Evolutionary conservation across 2,329 filamentous ascomycete species (phyloP).

Genomic region (Cordyceps militaris): DNA sequence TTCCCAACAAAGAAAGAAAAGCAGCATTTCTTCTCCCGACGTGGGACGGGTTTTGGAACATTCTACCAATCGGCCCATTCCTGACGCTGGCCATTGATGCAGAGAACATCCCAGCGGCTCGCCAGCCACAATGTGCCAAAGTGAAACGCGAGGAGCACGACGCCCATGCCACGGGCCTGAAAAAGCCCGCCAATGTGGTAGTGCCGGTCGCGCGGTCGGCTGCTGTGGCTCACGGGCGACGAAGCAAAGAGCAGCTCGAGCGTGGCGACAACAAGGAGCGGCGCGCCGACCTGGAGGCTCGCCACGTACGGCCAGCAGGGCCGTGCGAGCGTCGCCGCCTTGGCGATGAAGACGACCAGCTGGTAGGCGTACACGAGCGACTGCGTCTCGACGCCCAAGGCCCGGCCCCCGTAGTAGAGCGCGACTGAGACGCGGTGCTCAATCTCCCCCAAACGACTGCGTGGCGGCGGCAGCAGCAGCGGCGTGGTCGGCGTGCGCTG

Average conservation of each 20-base stretch:
- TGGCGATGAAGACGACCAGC: slow-evolving; percentile 58
- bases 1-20: background rate
- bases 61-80: slow-evolving; percentile 26
- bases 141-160: slow-evolving; percentile 28
- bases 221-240: slow-evolving; percentile 13
- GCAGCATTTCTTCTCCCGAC: background rate
- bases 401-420: slow-evolving; percentile 24
- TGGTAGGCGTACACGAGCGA: slow-evolving; percentile 37
- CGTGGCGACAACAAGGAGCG: slow-evolving; percentile 61
- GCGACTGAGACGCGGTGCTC: slow-evolving; percentile 29
- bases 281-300: slow-evolving; percentile 57
- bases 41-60: background rate
- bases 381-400: slow-evolving; percentile 23
- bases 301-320: slow-evolving; percentile 67
- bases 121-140: slow-evolving; percentile 29
- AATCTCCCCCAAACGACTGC: slow-evolving; percentile 26
- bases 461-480: slow-evolving; percentile 45
- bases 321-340: slow-evolving; percentile 56
- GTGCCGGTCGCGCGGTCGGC: slow-evolving; percentile 11
- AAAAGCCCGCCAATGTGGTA: slow-evolving; percentile 16
- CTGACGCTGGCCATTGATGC: slow-evolving; percentile 21
- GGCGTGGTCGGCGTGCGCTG: slow-evolving; percentile 25
- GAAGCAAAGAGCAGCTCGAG: slow-evolving; percentile 59
- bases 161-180: slow-evolving; percentile 23
- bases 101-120: slow-evolving; percentile 27